Evolutionary conservation across 495 filamentous ascomycete species (phyloP).

Genomic region (Apodospora peruviana): DNA sequence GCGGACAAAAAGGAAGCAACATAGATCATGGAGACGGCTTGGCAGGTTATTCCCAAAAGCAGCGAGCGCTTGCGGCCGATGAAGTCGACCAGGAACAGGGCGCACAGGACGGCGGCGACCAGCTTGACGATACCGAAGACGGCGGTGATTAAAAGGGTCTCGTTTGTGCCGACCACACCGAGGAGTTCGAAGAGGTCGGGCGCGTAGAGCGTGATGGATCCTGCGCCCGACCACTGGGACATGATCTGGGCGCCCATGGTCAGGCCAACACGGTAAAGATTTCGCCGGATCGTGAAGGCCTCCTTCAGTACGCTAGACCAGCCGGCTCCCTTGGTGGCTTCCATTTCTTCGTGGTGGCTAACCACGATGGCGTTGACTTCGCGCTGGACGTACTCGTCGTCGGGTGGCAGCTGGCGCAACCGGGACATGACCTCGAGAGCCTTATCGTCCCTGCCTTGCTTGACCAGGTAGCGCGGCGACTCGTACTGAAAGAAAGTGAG

Average conservation of each 20-base stretch:
- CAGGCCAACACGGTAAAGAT: conserved; percentile 60
- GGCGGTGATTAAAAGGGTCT: conserved; percentile 60
- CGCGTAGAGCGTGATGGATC: conserved; percentile 62
- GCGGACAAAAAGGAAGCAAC: conserved; percentile 60
- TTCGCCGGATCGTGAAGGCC: conserved; percentile 52
- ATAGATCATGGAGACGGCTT: conserved; percentile 62
- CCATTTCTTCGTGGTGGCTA: conserved; percentile 46
- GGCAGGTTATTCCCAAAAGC: conserved; percentile 56
- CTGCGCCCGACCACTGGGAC: conserved; percentile 65
- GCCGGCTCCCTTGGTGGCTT: conserved; percentile 53
- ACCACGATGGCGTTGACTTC: conserved; percentile 47
- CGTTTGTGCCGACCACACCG: conserved; percentile 55
- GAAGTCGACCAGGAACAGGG: conserved; percentile 67
- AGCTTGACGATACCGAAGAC: conserved; percentile 70
- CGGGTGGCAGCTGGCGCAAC: conserved; percentile 42
- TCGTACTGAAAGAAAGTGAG: conserved; percentile 61
- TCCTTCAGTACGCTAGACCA: conserved; percentile 54
- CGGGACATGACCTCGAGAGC: conserved; percentile 42
- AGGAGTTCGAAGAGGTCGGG: conserved; percentile 61
- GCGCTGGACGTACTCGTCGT: conserved; percentile 43
- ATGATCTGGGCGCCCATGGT: conserved; percentile 55
- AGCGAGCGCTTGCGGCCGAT: conserved; percentile 68
- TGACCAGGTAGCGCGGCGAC: conserved; percentile 53
- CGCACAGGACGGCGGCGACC: conserved; percentile 55
- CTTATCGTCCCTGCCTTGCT: conserved; percentile 41